Percentiles rank a stretch among this genome's conserved stretches.
Evolutionary conservation across 2,329 filamentous ascomycete species (phyloP).

Genomic region (Neonectria punicea): DNA sequence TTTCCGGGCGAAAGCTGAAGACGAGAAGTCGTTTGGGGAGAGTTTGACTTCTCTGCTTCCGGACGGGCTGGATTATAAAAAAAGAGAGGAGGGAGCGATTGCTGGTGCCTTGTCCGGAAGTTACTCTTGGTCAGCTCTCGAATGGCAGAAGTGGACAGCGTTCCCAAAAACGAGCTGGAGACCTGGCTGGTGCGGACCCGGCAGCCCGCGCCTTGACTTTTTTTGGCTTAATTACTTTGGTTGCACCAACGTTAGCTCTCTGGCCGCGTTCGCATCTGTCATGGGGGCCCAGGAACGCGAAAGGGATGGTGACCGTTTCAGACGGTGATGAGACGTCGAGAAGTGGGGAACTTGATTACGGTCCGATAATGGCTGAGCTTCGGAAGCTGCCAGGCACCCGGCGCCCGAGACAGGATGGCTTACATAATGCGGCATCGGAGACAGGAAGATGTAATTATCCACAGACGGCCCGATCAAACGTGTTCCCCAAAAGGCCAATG

Average conservation of each 20-base stretch:
- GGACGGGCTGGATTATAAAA: conserved; percentile 15
- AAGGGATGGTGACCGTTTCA: not conserved
- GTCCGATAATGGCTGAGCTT: not conserved
- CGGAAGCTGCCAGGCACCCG: not conserved
- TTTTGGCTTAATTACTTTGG: conserved; percentile 17
- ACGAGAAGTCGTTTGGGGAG: not conserved
- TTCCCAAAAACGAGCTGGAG: conserved; percentile 29
- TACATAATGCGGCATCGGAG: conserved; percentile 10
- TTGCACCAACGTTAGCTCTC: conserved; percentile 1
- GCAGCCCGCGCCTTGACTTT: conserved; percentile 15
- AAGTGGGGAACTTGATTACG: conserved; percentile 3
- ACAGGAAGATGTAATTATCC: conserved; percentile 24
- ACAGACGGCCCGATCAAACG: conserved; percentile 22
- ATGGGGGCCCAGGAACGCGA: conserved; percentile 5
- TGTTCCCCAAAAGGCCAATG: conserved; percentile 8
- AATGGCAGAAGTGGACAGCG: conserved; percentile 31
- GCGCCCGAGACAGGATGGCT: not conserved
- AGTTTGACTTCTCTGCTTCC: conserved; percentile 7
- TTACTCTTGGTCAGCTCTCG: conserved; percentile 13
- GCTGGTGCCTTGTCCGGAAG: conserved; percentile 24
- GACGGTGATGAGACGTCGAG: conserved; percentile 1
- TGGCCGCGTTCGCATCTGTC: conserved; percentile 10
- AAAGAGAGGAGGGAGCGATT: conserved; percentile 18
- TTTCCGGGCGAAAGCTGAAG: not conserved
- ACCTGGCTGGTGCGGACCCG: conserved; percentile 17